These are phyloP conservation scores for Carex cristatella DNA, from an alignment of 176 grass and related monocot genomes.

Conservation along the genomic window DNA sequence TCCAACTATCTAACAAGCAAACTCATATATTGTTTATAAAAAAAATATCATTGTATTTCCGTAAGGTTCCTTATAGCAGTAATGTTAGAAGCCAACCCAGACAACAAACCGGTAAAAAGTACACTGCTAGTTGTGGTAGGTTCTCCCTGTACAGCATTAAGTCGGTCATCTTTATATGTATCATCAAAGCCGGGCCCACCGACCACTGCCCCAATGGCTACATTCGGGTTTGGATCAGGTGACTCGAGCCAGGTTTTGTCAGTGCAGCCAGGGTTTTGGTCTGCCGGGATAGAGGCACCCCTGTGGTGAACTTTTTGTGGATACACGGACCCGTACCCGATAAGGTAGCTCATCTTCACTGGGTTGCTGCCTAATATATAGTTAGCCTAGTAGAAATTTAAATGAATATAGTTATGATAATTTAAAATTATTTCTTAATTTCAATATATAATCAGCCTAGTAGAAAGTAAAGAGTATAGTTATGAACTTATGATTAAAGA, in stretches of 20 bases:
- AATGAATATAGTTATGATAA: not conserved
- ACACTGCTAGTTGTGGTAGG: slow-evolving; percentile 68
- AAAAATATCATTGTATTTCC: not conserved
- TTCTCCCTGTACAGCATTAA: slow-evolving; percentile 54
- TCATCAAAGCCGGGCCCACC: slow-evolving; percentile 63
- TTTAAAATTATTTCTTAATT: not conserved
- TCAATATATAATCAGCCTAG: not conserved
- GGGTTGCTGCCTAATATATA: slow-evolving; percentile 75
- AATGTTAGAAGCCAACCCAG: slow-evolving; percentile 40
- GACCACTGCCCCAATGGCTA: slow-evolving; percentile 52
- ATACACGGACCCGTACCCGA: slow-evolving; percentile 54
- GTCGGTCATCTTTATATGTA: slow-evolving; percentile 40
- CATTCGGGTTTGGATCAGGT: slow-evolving; percentile 45
- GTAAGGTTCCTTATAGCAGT: slow-evolving; percentile 29
- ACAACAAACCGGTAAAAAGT: slow-evolving; percentile 54
- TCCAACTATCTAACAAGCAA: not conserved
- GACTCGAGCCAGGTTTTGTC: slow-evolving; percentile 50
- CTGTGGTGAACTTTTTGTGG: slow-evolving; percentile 68
- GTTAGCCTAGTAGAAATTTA: slow-evolving; percentile 26
- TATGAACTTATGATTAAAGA: not conserved
- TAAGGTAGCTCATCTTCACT: slow-evolving; percentile 74
- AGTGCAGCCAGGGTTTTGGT: slow-evolving; percentile 41
- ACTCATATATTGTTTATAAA: not conserved
- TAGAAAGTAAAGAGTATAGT: not conserved
- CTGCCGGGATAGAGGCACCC: slow-evolving; percentile 59